phyloP scores from a whole-genome alignment of 495 filamentous ascomycete genomes.

The Venustampulla echinocandica region DNA sequence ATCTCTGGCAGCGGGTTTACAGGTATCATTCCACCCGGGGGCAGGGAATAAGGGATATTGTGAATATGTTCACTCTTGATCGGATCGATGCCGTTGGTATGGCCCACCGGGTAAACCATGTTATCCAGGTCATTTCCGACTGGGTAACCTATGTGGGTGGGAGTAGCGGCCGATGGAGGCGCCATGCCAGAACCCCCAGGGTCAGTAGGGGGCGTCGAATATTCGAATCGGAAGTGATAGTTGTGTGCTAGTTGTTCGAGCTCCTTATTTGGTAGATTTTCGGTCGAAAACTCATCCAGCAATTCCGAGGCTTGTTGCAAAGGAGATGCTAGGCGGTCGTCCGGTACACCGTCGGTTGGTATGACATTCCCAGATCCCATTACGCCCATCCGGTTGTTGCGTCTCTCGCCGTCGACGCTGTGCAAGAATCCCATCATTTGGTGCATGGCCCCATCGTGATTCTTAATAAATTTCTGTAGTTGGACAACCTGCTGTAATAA shows the following conservation, averaged over 20 bases:
- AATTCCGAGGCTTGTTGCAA: constrained; percentile 86
- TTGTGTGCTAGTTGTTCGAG: constrained; percentile 69
- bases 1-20: constrained; percentile 16
- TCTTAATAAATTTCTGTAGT: constrained; percentile 82
- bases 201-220: constrained; percentile 29
- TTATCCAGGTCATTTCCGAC: constrained; percentile 62
- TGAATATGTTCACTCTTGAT: constrained; percentile 90
- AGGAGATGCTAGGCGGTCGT: constrained; percentile 72
- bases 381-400: constrained; percentile 44
- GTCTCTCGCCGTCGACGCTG: constrained; percentile 53
- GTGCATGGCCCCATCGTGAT: constrained; percentile 47
- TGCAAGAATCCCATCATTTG: constrained; percentile 65
- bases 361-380: constrained; percentile 13
- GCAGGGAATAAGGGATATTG: constrained; percentile 81
- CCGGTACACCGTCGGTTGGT: constrained; percentile 21
- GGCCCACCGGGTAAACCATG: constrained; percentile 83
- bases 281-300: constrained; percentile 68
- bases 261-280: constrained; percentile 67
- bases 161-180: constrained; percentile 32
- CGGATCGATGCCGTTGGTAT: constrained; percentile 85
- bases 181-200: constrained; percentile 13
- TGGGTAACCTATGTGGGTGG: constrained; percentile 34
- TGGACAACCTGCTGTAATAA: constrained; percentile 81
- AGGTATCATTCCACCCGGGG: constrained; percentile 38
- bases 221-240: constrained; percentile 48